Evolutionary conservation across 805 yeast genomes (phyloP), one percentile per base, ranked within the genome.

Genomic region (Myxozyma vanderwaltii): DNA sequence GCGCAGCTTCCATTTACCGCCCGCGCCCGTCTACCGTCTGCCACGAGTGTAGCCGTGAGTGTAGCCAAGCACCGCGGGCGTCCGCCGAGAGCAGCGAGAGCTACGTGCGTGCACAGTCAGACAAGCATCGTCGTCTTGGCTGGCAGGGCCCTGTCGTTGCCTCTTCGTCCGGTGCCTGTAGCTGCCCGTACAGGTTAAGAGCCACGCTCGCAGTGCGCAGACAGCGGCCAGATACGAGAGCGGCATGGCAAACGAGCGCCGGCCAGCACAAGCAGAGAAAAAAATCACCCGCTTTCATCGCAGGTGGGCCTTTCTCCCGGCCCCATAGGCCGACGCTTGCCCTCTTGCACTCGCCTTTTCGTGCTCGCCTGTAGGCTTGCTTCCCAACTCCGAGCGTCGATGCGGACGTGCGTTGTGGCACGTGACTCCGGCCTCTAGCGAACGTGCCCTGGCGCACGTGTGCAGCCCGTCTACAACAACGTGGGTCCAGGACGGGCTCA

Each of bases 361-460:
- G 21, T 13, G 21, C 10, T 38, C 41, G 41, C 41, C 41, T 38
- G n/a, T 13, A 7, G 7, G n/a, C 41, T 38, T 17, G n/a, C 41
- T 6, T 38, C n/a, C 21, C 41, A 7, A 8, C n/a, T 5, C 6
- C 21, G 7, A 17, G n/a, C 41, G n/a, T 38, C n/a, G 21, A 8
- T 10, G 33, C 33, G 33, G 10, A 8, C n/a, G 41, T 5, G 41
- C 2, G 23, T 29, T 3, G 2, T 2, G n/a, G 17, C 51, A 48
- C 51, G 51, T 48, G 51, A 35, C 31, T 10, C 43, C 29, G 24
- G 5, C 51, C 51, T 48, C 43, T 48, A 33, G 43, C 35, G 43
- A 3, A 19, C 31, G 4, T 43, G 6, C 21, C 13, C 33, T 21
- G 8, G 17, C 46, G 40, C 54, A 51, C 54, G 54, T 51, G 54